Conservation (phyloP, 192 early-diverging fungal genomes). For the Blastocladiella britannica region DNA sequence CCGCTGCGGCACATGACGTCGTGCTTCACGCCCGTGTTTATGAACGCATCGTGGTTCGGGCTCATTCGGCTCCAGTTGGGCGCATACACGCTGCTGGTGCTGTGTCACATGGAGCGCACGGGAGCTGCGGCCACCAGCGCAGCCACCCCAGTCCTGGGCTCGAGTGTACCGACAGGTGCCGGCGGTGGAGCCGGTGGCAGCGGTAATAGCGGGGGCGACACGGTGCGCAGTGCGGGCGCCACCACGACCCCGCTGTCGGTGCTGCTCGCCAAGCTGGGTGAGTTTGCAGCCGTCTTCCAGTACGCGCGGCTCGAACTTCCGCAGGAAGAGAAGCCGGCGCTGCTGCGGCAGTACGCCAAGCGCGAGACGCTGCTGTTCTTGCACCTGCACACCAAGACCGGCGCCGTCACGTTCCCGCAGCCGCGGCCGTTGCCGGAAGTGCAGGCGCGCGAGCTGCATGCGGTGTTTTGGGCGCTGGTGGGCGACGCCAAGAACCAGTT, state of each 20-base stretch:
- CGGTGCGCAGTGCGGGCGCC: not conserved
- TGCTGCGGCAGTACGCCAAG: constrained; percentile 37
- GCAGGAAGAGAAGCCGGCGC: constrained; percentile 21
- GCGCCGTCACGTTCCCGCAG: constrained; percentile 31
- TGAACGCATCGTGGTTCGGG: constrained; percentile 24
- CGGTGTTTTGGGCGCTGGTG: constrained; percentile 31
- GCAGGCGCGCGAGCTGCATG: constrained; percentile 31
- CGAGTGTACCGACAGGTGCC: no score
- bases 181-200: no score
- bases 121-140: not conserved
- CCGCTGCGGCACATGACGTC: constrained; percentile 17
- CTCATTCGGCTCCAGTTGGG: constrained; percentile 29
- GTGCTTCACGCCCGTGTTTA: constrained; percentile 29
- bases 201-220: not conserved
- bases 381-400: constrained; percentile 39
- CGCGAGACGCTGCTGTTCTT: constrained; percentile 37
- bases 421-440: constrained; percentile 35
- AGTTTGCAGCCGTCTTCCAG: constrained; percentile 11
- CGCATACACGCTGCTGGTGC: constrained; percentile 23
- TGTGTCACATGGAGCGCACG: constrained; percentile 21
- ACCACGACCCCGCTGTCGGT: constrained; percentile 10
- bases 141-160: not conserved
- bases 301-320: not conserved
- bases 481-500: constrained; percentile 20
- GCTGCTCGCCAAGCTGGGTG: constrained; percentile 20